Conservation (phyloP, 257 asterid species). For the Solanum ossicruentum region DNA sequence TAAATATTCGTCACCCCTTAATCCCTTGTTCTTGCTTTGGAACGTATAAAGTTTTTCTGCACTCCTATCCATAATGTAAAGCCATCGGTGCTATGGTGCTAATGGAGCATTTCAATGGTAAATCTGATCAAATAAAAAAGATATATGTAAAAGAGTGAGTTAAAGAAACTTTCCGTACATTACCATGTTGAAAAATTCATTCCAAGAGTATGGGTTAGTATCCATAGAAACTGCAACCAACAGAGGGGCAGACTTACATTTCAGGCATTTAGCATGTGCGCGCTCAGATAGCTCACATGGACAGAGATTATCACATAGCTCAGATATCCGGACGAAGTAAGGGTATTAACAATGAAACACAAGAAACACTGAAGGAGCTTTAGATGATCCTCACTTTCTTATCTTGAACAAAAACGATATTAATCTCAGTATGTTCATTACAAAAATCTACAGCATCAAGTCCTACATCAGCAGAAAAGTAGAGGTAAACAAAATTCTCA, state of each 20-base stretch:
- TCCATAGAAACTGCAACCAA: slow-evolving; percentile 12
- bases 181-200: slow-evolving; percentile 57
- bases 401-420: too few species aligned
- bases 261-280: slow-evolving; percentile 52
- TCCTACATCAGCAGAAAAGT: too few species aligned
- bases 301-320: too few species aligned
- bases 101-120: not conserved
- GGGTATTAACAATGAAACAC: too few species aligned
- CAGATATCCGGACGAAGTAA: too few species aligned
- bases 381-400: too few species aligned
- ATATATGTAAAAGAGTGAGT: not conserved
- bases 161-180: not conserved
- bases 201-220: slow-evolving; percentile 54
- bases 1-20: not conserved
- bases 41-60: not conserved
- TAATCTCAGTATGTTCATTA: too few species aligned
- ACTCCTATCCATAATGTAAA: too few species aligned
- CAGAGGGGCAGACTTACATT: slow-evolving; percentile 28
- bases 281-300: slow-evolving; percentile 39
- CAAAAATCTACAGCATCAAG: too few species aligned
- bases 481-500: too few species aligned
- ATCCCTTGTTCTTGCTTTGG: not conserved
- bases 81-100: not conserved
- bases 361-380: too few species aligned
- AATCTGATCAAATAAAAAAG: not conserved